These are phyloP conservation scores for Austroboletus festivus DNA, from an alignment of 768 basidiomycete genomes.

Conservation along the genomic window DNA sequence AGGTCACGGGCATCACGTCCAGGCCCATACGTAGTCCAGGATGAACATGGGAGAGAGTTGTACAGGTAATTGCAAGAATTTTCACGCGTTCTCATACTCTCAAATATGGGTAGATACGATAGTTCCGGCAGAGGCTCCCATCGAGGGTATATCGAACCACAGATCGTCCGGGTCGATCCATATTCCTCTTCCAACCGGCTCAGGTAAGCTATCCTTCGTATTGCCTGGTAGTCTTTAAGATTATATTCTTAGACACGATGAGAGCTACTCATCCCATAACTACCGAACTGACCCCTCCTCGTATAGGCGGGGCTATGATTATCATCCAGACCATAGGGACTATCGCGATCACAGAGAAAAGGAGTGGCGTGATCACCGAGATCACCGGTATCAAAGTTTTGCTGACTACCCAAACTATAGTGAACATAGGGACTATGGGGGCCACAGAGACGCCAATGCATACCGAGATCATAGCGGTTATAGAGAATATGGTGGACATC, in stretches of 20 bases:
- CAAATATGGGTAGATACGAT: constrained; percentile 24
- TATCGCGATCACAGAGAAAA: constrained; percentile 21
- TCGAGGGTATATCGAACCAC: constrained; percentile 26
- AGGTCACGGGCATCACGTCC: constrained; percentile 26
- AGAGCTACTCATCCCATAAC: constrained; percentile 20
- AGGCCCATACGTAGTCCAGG: constrained; percentile 55
- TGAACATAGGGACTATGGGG: constrained; percentile 15
- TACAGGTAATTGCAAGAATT: constrained; percentile 42
- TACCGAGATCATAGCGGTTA: constrained; percentile 9
- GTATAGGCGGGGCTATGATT: constrained; percentile 21
- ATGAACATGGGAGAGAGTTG: constrained; percentile 55
- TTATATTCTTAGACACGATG: constrained; percentile 19
- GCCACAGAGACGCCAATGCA: constrained; percentile 6
- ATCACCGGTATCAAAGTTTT: constrained; percentile 20
- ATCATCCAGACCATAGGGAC: constrained; percentile 21
- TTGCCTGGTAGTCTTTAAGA: constrained; percentile 8
- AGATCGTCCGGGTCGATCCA: constrained; percentile 22
- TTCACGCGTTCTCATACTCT: background rate
- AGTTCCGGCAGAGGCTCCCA: constrained; percentile 20
- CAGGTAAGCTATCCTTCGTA: constrained; percentile 16
- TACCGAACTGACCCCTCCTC: constrained; percentile 26
- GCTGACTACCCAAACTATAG: constrained; percentile 12
- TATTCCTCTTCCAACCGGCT: constrained; percentile 14
- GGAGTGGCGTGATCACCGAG: constrained; percentile 18
- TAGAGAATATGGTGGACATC: constrained; percentile 14